Percentiles rank a stretch among this genome's conserved stretches.
These are phyloP conservation scores for Gaultheria prostrata DNA, from an alignment of 148 eudicot genomes.

Conservation along the genomic window DNA sequence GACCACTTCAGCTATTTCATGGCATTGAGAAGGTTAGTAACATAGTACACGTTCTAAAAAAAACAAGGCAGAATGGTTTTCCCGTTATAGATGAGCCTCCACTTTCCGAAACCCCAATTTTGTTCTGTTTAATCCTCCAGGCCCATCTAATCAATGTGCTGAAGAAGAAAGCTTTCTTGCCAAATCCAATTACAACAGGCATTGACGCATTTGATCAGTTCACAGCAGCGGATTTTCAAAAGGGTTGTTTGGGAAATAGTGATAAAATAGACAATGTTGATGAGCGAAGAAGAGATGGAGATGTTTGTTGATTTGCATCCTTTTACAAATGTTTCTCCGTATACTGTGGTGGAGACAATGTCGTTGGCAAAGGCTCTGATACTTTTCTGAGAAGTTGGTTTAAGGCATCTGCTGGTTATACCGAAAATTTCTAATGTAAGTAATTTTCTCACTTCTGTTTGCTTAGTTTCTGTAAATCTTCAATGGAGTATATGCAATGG, in stretches of 20 bases:
- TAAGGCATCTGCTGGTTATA: slow-evolving; percentile 82
- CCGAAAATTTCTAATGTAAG: slow-evolving; percentile 72
- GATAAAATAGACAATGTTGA: slow-evolving; percentile 60
- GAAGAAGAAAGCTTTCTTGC: slow-evolving; percentile 62
- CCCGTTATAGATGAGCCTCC: slow-evolving; percentile 82
- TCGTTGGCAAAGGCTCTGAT: slow-evolving; percentile 86
- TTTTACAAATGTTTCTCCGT: slow-evolving; percentile 79
- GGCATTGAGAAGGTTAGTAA: slow-evolving; percentile 81
- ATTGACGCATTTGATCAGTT: slow-evolving; percentile 46
- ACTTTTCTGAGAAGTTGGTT: slow-evolving; percentile 90
- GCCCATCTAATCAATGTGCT: slow-evolving; percentile 72
- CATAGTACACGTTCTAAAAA: slow-evolving; percentile 57
- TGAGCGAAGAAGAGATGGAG: slow-evolving; percentile 83
- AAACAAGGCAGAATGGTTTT: slow-evolving; percentile 77
- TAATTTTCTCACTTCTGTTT: background rate
- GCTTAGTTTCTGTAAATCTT: background rate
- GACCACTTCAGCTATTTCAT: slow-evolving; percentile 72
- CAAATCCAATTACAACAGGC: slow-evolving; percentile 37
- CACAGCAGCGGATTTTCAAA: slow-evolving; percentile 68
- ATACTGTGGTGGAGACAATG: slow-evolving; percentile 87
- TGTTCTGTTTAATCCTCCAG: slow-evolving; percentile 69
- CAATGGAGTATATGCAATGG: background rate
- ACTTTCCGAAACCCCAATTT: slow-evolving; percentile 44
- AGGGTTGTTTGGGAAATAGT: slow-evolving; percentile 47
- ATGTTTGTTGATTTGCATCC: slow-evolving; percentile 92